A percentile compares a stretch with the other conserved stretches of the same genome.
phyloP scores from a whole-genome alignment of 306 rosid genomes.

The Cicer pinnatifidum region DNA sequence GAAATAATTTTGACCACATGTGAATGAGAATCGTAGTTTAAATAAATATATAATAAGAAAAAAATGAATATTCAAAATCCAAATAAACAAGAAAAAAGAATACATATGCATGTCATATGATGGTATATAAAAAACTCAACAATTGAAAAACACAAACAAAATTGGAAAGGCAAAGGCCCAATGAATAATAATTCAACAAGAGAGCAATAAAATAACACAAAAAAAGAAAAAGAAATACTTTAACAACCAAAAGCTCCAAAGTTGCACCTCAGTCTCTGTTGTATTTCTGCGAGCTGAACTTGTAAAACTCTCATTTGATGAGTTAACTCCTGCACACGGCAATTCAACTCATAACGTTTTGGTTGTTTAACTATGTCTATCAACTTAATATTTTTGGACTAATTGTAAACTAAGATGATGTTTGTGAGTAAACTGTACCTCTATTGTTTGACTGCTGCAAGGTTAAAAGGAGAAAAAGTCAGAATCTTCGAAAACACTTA shows the following conservation, averaged over 20 bases:
- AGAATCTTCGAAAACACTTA: slow-evolving; percentile 41
- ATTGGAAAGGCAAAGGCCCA: slow-evolving; percentile 21
- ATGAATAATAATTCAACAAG: slow-evolving; percentile 36
- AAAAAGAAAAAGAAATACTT: slow-evolving; percentile 65
- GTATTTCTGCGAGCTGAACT: slow-evolving; percentile 57
- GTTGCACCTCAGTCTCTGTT: slow-evolving; percentile 87
- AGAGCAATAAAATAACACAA: slow-evolving; percentile 43
- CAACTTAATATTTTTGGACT: slow-evolving; percentile 41
- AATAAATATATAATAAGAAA: background rate
- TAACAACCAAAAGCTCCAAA: slow-evolving; percentile 67
- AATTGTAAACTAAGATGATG: slow-evolving; percentile 31
- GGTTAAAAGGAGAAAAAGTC: slow-evolving; percentile 36
- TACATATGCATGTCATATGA: background rate
- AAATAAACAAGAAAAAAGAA: slow-evolving; percentile 17
- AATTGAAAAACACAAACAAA: slow-evolving; percentile 11
- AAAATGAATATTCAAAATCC: background rate
- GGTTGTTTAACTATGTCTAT: slow-evolving; percentile 9
- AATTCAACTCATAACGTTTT: slow-evolving; percentile 43
- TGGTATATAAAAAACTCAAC: slow-evolving; percentile 2
- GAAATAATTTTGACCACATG: background rate
- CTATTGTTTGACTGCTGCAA: slow-evolving; percentile 69
- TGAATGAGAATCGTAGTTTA: background rate
- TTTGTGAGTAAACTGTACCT: slow-evolving; percentile 54
- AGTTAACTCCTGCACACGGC: slow-evolving; percentile 59
- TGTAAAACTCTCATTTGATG: slow-evolving; percentile 57